Base-by-base conservation (phyloP, 352 stramenopile species). In the Blastocystis hominis region DNA sequence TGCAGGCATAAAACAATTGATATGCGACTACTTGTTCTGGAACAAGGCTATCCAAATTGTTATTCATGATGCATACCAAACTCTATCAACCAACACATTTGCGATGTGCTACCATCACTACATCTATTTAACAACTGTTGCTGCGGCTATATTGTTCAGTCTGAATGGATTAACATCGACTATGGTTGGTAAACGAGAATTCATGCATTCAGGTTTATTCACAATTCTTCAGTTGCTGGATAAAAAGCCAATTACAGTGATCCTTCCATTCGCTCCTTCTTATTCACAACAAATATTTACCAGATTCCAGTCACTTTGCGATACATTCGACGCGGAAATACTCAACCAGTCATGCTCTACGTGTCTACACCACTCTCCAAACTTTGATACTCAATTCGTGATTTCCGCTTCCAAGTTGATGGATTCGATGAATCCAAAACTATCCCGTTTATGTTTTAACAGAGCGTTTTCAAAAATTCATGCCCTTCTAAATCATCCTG, bases 221-320 rank as follows among this genome's bases (percentile, higher is more conserved):
- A 24, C 54, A 36, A 84, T 84, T 68, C 40, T 84, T 36, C 24
- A 84, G 38, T 38, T 68, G 1, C 36, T 84, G 6, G 54, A 84
- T 36, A 64, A 20, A 10, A 84, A 84, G 50, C 42, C 72, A 30
- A 66, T 64, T 46, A 47, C 50, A 15, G 46, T 64, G 9, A 24
- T 84, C 24, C 20, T 84, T 7, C 72, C 72, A 15, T 84, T 84
- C 46, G 72, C 72, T 3, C 72, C 72, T 42, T 34, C 72, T 38
- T 84, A 68, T 46, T 54, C 72, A n/a, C 72, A 84, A 30, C 72
- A 84, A 47, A 84, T 84, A 17, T 63, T 84, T 46, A 84, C 50
- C n/a, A 46, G 72, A 46, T 84, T 84, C 30, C 47, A 84, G 44
- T 68, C 50, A n/a, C 24, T 80, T 30, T 40, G 36, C 4, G 10